Evolutionary conservation across 2,329 filamentous ascomycete genomes (phyloP).

Genomic region (Alternaria metachromatica): DNA sequence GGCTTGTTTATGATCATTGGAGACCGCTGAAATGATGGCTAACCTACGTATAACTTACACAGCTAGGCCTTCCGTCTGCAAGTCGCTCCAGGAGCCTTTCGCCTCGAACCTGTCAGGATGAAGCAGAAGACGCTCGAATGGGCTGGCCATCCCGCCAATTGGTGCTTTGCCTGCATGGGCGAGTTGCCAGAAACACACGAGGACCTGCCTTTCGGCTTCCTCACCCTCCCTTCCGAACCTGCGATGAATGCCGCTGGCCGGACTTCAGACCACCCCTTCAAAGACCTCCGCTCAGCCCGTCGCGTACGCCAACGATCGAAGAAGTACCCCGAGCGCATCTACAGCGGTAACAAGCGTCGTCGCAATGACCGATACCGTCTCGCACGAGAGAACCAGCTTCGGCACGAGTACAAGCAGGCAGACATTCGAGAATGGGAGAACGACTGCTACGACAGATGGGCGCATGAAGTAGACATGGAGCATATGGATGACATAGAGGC

Average conservation of each 20-base stretch:
- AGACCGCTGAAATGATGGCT: neutral
- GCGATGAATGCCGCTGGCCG: slow-evolving; percentile 7
- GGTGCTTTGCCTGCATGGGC: neutral
- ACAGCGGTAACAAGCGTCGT: neutral
- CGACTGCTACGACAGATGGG: neutral
- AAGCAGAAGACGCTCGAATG: neutral
- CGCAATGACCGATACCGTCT: neutral
- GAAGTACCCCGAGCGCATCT: neutral
- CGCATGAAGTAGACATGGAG: neutral
- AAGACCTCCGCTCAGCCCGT: neutral
- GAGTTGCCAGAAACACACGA: neutral
- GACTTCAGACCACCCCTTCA: slow-evolving; percentile 4
- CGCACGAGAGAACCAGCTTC: neutral
- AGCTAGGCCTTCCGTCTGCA: neutral
- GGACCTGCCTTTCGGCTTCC: neutral
- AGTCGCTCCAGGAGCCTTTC: neutral
- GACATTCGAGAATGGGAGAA: neutral
- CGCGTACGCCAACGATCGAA: neutral
- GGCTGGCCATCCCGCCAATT: neutral
- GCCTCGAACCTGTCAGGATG: neutral
- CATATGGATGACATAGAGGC: slow-evolving; percentile 1
- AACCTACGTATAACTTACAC: neutral
- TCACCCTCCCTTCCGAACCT: neutral
- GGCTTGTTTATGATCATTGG: neutral
- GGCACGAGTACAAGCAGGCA: neutral